These are phyloP conservation scores for Penicillium sp. DNA, from an alignment of 2,329 filamentous ascomycete genomes.

Conservation along the genomic window DNA sequence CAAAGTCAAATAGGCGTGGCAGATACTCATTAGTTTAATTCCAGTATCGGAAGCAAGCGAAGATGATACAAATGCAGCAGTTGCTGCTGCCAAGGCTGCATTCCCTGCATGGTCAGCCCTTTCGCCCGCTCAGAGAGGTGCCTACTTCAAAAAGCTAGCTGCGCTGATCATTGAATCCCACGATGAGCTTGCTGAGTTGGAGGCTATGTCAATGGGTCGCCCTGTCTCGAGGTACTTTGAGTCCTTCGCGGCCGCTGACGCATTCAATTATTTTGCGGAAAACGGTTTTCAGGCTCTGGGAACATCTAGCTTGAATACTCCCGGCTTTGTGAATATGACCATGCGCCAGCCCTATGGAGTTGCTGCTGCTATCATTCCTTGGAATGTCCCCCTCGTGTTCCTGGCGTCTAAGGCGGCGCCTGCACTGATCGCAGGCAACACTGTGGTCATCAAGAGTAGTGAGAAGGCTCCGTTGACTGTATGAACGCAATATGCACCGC, in stretches of 20 bases:
- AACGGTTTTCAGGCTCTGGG: conserved; percentile 19
- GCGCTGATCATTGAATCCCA: conserved; percentile 20
- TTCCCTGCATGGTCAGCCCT: conserved; percentile 30
- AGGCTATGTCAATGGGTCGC: conserved; percentile 33
- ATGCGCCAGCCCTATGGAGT: conserved; percentile 27
- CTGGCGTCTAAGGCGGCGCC: conserved; percentile 74
- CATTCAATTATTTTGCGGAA: conserved; percentile 23
- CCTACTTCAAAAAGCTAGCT: conserved; percentile 29
- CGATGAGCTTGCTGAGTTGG: conserved; percentile 28
- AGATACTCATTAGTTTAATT: neutral
- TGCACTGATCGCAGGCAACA: conserved; percentile 57
- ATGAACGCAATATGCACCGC: neutral
- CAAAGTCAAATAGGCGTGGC: neutral
- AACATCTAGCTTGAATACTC: conserved; percentile 17
- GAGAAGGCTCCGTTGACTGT: conserved; percentile 63
- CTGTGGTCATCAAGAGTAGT: conserved; percentile 60
- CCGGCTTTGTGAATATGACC: conserved; percentile 22
- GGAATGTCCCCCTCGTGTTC: conserved; percentile 44
- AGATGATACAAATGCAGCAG: conserved; percentile 29
- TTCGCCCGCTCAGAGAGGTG: conserved; percentile 19
- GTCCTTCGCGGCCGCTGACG: conserved; percentile 4
- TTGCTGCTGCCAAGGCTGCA: conserved; percentile 31
- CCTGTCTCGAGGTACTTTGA: conserved; percentile 26
- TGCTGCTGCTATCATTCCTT: conserved; percentile 52
- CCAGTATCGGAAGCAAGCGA: conserved; percentile 22